These are phyloP conservation scores for Fusarium clavum DNA, from an alignment of 2,329 filamentous ascomycete species.

Conservation along the genomic window DNA sequence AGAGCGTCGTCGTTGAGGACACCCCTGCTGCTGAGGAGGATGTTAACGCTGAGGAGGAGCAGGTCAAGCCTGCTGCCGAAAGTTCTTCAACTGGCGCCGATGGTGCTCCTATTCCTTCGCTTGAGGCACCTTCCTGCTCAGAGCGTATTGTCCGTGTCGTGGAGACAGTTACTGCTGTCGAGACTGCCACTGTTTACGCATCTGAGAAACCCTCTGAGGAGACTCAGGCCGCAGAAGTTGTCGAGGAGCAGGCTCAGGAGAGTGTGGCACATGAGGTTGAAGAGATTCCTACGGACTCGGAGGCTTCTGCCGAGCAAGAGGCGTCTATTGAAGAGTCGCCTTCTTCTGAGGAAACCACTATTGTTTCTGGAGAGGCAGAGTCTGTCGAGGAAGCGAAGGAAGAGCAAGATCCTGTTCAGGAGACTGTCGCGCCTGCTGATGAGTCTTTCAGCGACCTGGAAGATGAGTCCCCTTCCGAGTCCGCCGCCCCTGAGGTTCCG, in stretches of 20 bases:
- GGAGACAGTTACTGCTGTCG: conserved; percentile 52
- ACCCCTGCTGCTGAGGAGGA: background rate
- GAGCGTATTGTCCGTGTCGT: conserved; percentile 37
- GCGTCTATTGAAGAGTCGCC: conserved; percentile 2
- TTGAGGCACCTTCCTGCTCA: conserved; percentile 25
- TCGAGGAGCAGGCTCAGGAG: conserved; percentile 10
- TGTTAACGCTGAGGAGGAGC: background rate
- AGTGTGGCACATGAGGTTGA: conserved; percentile 6
- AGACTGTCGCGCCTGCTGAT: conserved; percentile 4
- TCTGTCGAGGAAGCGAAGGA: conserved; percentile 8
- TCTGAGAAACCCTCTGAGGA: conserved; percentile 40
- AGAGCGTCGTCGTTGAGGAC: conserved; percentile 19
- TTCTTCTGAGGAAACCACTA: background rate
- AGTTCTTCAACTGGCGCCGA: background rate
- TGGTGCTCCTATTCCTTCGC: background rate
- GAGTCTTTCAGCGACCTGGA: background rate
- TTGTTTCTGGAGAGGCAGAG: conserved; percentile 4
- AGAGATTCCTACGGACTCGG: background rate
- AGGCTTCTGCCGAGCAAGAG: conserved; percentile 5
- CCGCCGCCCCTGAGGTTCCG: conserved; percentile 2
- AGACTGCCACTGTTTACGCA: conserved; percentile 50
- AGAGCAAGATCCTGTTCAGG: conserved; percentile 10
- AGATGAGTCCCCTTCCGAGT: conserved; percentile 4
- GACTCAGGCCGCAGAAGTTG: conserved; percentile 20
- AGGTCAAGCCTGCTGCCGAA: background rate